Evolutionary conservation across 306 rosid species (phyloP), one percentile per base, ranked within the genome.

Genomic region (Rosa rugosa): DNA sequence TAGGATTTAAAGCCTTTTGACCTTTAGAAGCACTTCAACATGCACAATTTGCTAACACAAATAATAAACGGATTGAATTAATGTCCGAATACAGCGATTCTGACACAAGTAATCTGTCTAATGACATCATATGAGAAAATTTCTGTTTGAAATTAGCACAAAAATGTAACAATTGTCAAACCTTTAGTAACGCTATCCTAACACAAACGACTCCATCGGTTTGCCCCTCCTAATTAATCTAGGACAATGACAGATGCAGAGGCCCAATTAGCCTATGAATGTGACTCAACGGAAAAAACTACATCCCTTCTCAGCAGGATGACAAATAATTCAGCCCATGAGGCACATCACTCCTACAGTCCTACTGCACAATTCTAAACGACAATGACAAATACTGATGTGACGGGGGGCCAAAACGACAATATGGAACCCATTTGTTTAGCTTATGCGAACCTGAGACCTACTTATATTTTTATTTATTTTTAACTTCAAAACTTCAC

Each of bases 351-450:
- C 11, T 36, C 9, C 36, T 5, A 5, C 47, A 11, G 1, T 36
- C 9, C 36, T 5, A 5, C 47, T n/a, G 1, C 50, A 54, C 41
- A 12, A 12, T n/a, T 54, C 13, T 9, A 34, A 4, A 42, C 0
- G 69, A 59, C 69, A 59, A 75, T 18, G 46, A 17, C 71, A 68
- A 1, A 5, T 20, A 47, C 5, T 22, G 68, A 56, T 38, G 68
- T 22, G 41, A 22, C 10, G 0, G 40, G 3, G 38, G 23, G 22
- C 41, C 77, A 74, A 22, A 56, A 5, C 14, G 27, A 72, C 11
- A 54, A 53, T 11, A 73, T 53, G 50, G 78, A n/a, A 42, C 56
- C 54, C 77, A 22, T 40, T 60, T 62, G 11, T 56, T n/a, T 54
- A 56, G 27, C 27, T 56, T 4, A 56, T 56, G 7, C 62, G 27